phyloP scores from a whole-genome alignment of 2,329 filamentous ascomycete genomes.

The Hawksworthiomyces lignivorus region DNA sequence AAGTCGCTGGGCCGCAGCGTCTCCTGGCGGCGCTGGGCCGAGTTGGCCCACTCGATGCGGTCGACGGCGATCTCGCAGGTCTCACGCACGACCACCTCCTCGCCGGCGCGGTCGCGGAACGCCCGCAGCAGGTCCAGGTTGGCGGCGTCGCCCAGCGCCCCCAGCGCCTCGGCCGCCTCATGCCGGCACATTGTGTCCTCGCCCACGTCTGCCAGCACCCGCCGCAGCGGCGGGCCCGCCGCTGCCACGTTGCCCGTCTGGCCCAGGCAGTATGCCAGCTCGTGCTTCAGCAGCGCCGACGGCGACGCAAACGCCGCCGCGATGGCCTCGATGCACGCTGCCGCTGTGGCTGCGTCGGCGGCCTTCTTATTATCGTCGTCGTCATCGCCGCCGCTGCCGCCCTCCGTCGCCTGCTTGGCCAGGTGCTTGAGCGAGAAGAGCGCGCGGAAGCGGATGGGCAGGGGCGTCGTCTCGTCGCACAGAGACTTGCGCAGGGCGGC shows the following conservation, averaged over 20 bases:
- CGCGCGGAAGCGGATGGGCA: slow-evolving; percentile 86
- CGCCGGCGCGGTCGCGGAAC: slow-evolving; percentile 66
- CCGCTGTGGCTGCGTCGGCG: slow-evolving; percentile 30
- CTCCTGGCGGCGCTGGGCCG: slow-evolving; percentile 61
- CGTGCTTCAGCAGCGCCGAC: slow-evolving; percentile 89
- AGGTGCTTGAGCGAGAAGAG: slow-evolving; percentile 97
- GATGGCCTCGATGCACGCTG: slow-evolving; percentile 66
- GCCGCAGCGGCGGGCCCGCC: slow-evolving; percentile 57
- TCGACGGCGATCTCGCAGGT: slow-evolving; percentile 96
- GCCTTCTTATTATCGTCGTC: slow-evolving; percentile 1
- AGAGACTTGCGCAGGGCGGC: slow-evolving; percentile 65
- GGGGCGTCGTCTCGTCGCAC: slow-evolving; percentile 69
- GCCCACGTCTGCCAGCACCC: slow-evolving; percentile 66
- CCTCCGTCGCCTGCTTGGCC: slow-evolving; percentile 48
- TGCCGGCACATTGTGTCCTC: slow-evolving; percentile 95
- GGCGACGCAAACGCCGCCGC: slow-evolving; percentile 77
- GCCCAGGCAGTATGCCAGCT: slow-evolving; percentile 92
- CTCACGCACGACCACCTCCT: slow-evolving; percentile 78
- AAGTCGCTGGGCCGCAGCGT: slow-evolving; percentile 74
- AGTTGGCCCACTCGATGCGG: slow-evolving; percentile 88
- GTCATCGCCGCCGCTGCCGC: slow-evolving; percentile 43
- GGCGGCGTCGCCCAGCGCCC: slow-evolving; percentile 68
- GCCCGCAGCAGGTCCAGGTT: slow-evolving; percentile 67
- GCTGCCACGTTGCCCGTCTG: slow-evolving; percentile 76
- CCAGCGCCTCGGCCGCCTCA: slow-evolving; percentile 91